Conservation (phyloP, 805 yeast species). For the Metschnikowia koreensis region DNA sequence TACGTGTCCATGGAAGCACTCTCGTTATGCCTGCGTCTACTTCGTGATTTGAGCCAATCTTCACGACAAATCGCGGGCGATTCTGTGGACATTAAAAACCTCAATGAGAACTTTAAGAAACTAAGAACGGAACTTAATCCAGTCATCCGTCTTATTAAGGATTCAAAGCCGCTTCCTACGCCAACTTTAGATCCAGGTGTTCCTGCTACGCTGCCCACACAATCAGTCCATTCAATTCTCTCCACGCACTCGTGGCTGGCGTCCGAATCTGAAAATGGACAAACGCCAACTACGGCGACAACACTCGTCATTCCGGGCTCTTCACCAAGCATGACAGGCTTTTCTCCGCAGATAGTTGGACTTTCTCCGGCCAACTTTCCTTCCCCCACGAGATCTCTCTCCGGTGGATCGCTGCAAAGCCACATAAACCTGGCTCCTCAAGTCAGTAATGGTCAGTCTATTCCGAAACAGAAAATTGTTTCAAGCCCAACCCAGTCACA, state of each 20-base stretch:
- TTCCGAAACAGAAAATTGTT: constrained; percentile 3
- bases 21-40: constrained; percentile 31
- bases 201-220: constrained; percentile 30
- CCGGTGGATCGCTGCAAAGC: neutral
- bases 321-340: neutral
- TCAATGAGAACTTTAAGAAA: constrained; percentile 53
- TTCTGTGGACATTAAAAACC: constrained; percentile 33
- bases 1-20: constrained; percentile 38
- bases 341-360: constrained; percentile 1
- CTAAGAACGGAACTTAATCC: constrained; percentile 67
- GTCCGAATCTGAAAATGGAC: constrained; percentile 11
- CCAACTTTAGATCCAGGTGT: constrained; percentile 50
- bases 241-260: constrained; percentile 16
- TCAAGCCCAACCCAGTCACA: constrained; percentile 27
- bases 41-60: constrained; percentile 34
- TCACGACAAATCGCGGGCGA: constrained; percentile 17
- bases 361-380: neutral
- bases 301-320: constrained; percentile 6
- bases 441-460: constrained; percentile 1
- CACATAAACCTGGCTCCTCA: constrained; percentile 1
- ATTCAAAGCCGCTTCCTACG: constrained; percentile 65
- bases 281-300: constrained; percentile 8
- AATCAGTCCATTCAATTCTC: constrained; percentile 15
- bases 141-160: constrained; percentile 58
- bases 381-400: constrained; percentile 1